phyloP scores from a whole-genome alignment of 164 flowering plant species.

The Litsea cubeba region DNA sequence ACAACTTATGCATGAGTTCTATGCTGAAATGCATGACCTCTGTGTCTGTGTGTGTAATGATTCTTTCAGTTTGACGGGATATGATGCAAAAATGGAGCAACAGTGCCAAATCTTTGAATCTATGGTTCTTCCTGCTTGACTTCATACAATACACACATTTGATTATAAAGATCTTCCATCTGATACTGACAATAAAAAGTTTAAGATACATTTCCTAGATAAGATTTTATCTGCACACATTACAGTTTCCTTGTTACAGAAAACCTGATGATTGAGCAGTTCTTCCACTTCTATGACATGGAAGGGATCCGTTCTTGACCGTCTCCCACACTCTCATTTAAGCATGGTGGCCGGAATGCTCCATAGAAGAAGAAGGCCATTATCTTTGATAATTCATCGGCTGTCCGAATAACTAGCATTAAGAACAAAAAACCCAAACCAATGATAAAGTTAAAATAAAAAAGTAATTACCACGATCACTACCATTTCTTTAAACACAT shows the following conservation, averaged over 20 bases:
- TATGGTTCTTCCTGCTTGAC: too few species aligned
- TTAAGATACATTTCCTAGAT: background rate
- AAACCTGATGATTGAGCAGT: background rate
- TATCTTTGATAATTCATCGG: slow-evolving; percentile 84
- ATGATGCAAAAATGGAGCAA: too few species aligned
- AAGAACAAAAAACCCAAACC: slow-evolving; percentile 2
- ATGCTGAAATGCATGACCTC: too few species aligned
- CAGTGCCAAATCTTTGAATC: too few species aligned
- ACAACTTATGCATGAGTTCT: too few species aligned
- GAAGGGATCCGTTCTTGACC: slow-evolving; percentile 60
- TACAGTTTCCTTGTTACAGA: background rate
- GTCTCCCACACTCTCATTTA: slow-evolving; percentile 22
- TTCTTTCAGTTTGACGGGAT: too few species aligned
- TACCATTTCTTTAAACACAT: background rate
- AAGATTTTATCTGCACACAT: background rate
- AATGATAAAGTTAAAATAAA: background rate
- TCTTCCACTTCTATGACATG: slow-evolving; percentile 10
- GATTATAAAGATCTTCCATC: too few species aligned
- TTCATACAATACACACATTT: too few species aligned
- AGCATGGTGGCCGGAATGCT: slow-evolving; percentile 74
- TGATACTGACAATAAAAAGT: background rate
- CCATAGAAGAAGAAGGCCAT: slow-evolving; percentile 96
- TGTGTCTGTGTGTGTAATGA: too few species aligned
- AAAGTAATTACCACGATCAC: background rate
- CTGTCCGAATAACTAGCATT: slow-evolving; percentile 47